Base-by-base conservation (phyloP, 2,329 filamentous ascomycete genomes). In the Pseudocercospora ulei region DNA sequence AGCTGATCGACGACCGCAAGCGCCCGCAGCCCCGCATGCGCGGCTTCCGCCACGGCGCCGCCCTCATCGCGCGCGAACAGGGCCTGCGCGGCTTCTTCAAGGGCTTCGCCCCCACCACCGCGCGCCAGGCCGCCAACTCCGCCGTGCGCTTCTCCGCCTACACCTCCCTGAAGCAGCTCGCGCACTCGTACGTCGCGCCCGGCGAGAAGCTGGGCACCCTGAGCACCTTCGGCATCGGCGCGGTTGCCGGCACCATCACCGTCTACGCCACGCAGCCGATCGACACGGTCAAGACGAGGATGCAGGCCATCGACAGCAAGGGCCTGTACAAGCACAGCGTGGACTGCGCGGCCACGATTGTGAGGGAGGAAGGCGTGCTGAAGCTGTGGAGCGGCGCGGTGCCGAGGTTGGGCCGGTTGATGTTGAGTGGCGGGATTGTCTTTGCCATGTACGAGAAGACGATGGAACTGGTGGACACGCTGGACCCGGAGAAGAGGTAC, bases 381-480 rank as follows among this genome's bases (percentile, higher is more conserved):
- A 94, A 87, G 1, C 82, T 96, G 50, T 98, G 90, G 90, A 88
- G 83, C 51, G 90, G 90, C 16, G 88, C 90, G 13, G 58, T 96
- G 51, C 90, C 90, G 1, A 71, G 90, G 38, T 63, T 98, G 55
- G 88, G 78, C 14, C 71, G 90, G 41, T 62, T 98, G 52, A 82
- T 95, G 26, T 63, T 96, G 62, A 95, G 86, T 56, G 90, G 90
- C 39, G 90, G 90, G 11, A 94, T 98, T 56, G 90, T 98, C 25
- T 98, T 98, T 58, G 92, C 90, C 13, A 92, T 96, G 75, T 80
- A 95, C 61, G 88, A 96, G 68, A 95, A 95, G 73, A 82, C 80
- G 43, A 96, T 96, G 69, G 88, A 95, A 37, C 55, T 86, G 41
- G 76, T 98, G 68, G 75, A 84, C 54, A 70, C 61, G 56, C 43